These are phyloP conservation scores for Carex arenaria DNA, from an alignment of 202 grass and related monocot genomes.

Conservation along the genomic window DNA sequence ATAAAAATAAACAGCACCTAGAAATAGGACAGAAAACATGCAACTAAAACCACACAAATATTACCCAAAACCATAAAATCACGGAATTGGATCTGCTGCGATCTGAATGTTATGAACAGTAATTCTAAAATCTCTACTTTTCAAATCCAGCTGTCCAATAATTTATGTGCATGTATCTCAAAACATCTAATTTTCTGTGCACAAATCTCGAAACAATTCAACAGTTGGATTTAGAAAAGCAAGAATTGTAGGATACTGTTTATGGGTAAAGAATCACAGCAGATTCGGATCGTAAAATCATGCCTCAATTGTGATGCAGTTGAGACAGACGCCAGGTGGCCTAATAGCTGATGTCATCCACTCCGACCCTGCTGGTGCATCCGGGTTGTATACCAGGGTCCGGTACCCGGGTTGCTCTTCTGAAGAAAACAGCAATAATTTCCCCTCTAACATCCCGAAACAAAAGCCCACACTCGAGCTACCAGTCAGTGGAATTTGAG, in stretches of 20 bases:
- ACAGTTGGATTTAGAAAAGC: too few species aligned
- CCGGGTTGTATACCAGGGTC: slow-evolving; percentile 74
- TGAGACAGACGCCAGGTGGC: slow-evolving; percentile 56
- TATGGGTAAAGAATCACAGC: too few species aligned
- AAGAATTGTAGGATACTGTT: too few species aligned
- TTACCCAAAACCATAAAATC: neutral
- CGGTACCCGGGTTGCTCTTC: slow-evolving; percentile 53
- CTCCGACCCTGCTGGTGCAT: slow-evolving; percentile 48
- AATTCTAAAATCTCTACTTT: too few species aligned
- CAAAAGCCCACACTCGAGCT: slow-evolving; percentile 61
- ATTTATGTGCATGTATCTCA: too few species aligned
- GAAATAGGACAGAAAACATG: neutral
- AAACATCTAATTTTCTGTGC: too few species aligned
- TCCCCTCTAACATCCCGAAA: slow-evolving; percentile 53
- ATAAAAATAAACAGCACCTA: neutral
- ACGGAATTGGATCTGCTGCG: too few species aligned
- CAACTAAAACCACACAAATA: neutral
- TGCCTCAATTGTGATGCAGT: slow-evolving; percentile 71
- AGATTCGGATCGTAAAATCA: slow-evolving; percentile 10
- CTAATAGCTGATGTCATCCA: slow-evolving; percentile 62
- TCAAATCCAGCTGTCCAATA: too few species aligned
- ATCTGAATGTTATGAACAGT: too few species aligned
- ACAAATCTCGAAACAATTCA: too few species aligned
- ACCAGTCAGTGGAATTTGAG: slow-evolving; percentile 63
- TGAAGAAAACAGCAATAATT: slow-evolving; percentile 65